Percentiles rank a stretch among this genome's conserved stretches.
Conservation (phyloP, 2,329 filamentous ascomycete species). For the Trichothecium roseum region DNA sequence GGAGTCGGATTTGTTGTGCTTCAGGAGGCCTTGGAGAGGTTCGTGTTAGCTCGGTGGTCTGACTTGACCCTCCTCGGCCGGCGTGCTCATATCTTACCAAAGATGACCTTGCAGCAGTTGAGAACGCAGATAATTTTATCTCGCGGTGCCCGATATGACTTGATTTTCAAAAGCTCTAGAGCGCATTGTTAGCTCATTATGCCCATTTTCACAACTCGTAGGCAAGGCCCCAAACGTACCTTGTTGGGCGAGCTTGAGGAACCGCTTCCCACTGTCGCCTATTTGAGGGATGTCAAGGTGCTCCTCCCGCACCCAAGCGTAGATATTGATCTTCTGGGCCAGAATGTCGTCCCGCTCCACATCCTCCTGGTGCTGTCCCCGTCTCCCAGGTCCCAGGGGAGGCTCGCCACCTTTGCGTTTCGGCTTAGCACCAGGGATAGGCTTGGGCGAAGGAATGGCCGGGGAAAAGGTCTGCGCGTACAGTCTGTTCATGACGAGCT, state of each 20-base stretch:
- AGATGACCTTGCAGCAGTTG: constrained; percentile 99
- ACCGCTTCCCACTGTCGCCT: constrained; percentile 77
- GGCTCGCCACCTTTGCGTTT: constrained; percentile 59
- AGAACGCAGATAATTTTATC: constrained; percentile 98
- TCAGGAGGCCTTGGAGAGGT: constrained; percentile 57
- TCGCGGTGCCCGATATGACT: constrained; percentile 88
- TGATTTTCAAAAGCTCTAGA: constrained; percentile 88
- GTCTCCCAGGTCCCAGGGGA: constrained; percentile 67
- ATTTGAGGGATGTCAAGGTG: constrained; percentile 87
- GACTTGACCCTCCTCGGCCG: no score
- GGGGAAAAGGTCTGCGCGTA: constrained; percentile 96
- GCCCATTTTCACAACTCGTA: background rate
- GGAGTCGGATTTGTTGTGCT: constrained; percentile 85
- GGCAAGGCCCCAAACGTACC: constrained; percentile 32
- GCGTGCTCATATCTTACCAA: constrained; percentile 50
- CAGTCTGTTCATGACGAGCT: constrained; percentile 95
- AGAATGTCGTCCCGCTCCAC: constrained; percentile 94
- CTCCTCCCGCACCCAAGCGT: constrained; percentile 86
- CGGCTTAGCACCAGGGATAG: constrained; percentile 57
- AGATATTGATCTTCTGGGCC: constrained; percentile 92
- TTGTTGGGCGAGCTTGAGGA: constrained; percentile 82
- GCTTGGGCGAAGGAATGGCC: constrained; percentile 73
- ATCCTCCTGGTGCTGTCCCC: constrained; percentile 95
- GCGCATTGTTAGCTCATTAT: constrained; percentile 9
- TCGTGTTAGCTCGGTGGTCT: background rate